Base-by-base conservation (phyloP, 768 basidiomycete genomes). In the Cubamyces sp. region DNA sequence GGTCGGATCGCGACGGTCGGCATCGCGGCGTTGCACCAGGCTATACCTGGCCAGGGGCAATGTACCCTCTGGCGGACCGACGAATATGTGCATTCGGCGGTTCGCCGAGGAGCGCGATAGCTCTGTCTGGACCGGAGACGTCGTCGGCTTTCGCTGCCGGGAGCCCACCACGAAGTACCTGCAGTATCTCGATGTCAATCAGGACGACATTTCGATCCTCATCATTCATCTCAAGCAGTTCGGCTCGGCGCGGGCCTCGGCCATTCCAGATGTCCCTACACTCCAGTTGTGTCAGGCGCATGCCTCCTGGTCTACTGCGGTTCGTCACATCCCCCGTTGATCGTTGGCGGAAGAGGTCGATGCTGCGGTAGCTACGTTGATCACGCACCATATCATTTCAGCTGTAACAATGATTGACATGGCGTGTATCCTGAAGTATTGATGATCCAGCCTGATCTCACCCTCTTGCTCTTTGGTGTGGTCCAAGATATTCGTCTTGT, bases 151-250 rank as follows among this genome's bases (percentile, higher is more conserved):
- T 39, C 52, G 60, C 23, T 37, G 45, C 30, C 34, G 52, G 39
- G 60, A 61, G 30, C 60, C 53, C 5, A 48, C 53, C 3, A 54
- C 43, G 43, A 54, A 54, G 37, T 54, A 21, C 37, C 40, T 61
- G 46, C 52, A 61, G 26, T 54, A 61, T 43, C 39, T 61, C n/a
- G 46, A 61, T 12, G 53, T 54, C n/a, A 61, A 52, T 5, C 34
- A 54, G 19, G 19, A 41, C 7, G 60, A 61, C 50, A 14, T 60
- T 15, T 14, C 58, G 15, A 28, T 47, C 7, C 46, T 60, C 28
- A 42, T 45, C 50, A 37, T 50, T 14, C 51, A 50, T 41, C 51
- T 51, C 48, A n/a, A 46, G 43, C 43, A 45, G 19, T 56, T 46
- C 25, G 57, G 48, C 5, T 30, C 39, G n/a, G 3, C 40, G 48